These are phyloP conservation scores for Cicer judaicum DNA, from an alignment of 306 rosid species.

Conservation along the genomic window DNA sequence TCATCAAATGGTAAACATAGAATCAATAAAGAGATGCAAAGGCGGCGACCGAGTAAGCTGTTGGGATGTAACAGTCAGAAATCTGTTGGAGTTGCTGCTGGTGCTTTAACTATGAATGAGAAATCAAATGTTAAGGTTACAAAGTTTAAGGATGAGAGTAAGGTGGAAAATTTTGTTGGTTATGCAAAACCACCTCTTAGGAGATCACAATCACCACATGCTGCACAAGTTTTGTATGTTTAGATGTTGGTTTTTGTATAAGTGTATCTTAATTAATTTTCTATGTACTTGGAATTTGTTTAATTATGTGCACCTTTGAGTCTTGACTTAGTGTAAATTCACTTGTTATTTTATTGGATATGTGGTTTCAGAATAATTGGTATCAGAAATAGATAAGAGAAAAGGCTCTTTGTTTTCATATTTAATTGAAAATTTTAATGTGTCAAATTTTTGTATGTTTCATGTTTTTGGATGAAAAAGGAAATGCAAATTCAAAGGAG, in stretches of 20 bases:
- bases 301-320: conserved; percentile 31
- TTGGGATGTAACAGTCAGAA: conserved; percentile 83
- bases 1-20: conserved; percentile 46
- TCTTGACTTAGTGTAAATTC: conserved; percentile 30
- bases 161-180: conserved; percentile 49
- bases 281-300: conserved; percentile 25
- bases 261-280: conserved; percentile 1
- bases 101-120: conserved; percentile 55
- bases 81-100: conserved; percentile 71
- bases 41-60: conserved; percentile 48
- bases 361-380: conserved; percentile 23
- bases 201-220: conserved; percentile 59
- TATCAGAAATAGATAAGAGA: conserved; percentile 1
- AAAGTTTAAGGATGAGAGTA: conserved; percentile 60
- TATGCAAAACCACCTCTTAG: conserved; percentile 51
- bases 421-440: too few species aligned
- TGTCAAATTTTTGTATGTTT: too few species aligned
- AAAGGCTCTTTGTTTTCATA: too few species aligned
- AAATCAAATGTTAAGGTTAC: conserved; percentile 52
- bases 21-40: conserved; percentile 48
- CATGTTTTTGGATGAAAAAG: too few species aligned
- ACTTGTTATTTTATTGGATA: conserved; percentile 4
- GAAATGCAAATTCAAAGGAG: too few species aligned
- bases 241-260: conserved; percentile 37
- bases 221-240: conserved; percentile 60